These are phyloP conservation scores for Pseudomonodictys pantanalensis DNA, from an alignment of 495 filamentous ascomycete genomes.

Conservation along the genomic window DNA sequence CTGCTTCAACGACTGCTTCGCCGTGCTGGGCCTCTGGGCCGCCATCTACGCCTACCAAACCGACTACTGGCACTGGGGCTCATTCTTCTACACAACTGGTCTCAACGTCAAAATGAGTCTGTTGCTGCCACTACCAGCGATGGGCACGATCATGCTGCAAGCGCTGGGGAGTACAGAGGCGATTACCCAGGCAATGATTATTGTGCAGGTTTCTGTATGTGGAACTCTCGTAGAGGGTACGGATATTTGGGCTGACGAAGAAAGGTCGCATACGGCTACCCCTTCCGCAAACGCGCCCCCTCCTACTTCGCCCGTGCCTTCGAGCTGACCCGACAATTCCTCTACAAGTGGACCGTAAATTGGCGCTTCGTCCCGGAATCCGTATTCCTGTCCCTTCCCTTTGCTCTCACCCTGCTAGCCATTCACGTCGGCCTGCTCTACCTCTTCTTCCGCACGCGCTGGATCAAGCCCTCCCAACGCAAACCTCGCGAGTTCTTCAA, in stretches of 20 bases:
- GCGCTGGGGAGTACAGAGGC: constrained; percentile 61
- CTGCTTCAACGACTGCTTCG: constrained; percentile 93
- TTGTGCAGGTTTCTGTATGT: constrained; percentile 68
- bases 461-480: constrained; percentile 53
- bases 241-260: not conserved
- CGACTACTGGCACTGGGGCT: constrained; percentile 67
- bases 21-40: constrained; percentile 73
- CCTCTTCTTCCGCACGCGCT: constrained; percentile 57
- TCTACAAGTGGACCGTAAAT: constrained; percentile 98
- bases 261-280: constrained; percentile 64
- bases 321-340: constrained; percentile 81
- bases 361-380: constrained; percentile 91
- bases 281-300: constrained; percentile 67
- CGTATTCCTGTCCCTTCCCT: constrained; percentile 70
- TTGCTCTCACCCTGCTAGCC: constrained; percentile 65
- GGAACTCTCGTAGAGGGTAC: not conserved
- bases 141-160: constrained; percentile 70
- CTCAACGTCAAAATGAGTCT: constrained; percentile 93
- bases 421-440: constrained; percentile 65
- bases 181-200: constrained; percentile 64
- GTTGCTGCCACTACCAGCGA: constrained; percentile 73
- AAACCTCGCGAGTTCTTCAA: constrained; percentile 51
- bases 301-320: constrained; percentile 82
- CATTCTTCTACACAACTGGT: constrained; percentile 69
- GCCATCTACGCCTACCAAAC: constrained; percentile 75